Evolutionary conservation across 2,329 filamentous ascomycete species (phyloP), one percentile per base, ranked within the genome.

Genomic region (Aspergillus persii): DNA sequence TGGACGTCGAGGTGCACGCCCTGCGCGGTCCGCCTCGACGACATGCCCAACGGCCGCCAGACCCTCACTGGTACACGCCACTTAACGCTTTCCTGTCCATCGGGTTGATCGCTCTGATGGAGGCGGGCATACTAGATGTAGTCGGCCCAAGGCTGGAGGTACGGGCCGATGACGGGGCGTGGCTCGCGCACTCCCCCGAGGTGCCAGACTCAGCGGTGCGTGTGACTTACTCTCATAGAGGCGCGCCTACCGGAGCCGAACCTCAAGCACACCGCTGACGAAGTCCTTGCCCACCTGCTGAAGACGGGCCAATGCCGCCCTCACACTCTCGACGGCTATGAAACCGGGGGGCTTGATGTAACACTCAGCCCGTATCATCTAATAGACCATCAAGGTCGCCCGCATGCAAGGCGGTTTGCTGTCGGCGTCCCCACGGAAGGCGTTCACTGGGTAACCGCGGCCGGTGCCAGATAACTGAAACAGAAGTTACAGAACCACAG

Each of bases 101-200:
- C 11, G 53, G 53, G 30, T 49, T 54, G 53, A 39, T 54, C 6
- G 53, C 53, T 7, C 23, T 54, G 53, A 54, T 54, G 18, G 53
- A 54, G 53, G 53, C 53, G 3, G 53, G 44, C 8, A 30, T 54
- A 5, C 44, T 54, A 3, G 44, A 48, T 36, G 53, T 54, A 29
- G 2, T 41, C 6, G 36, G 36, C 11, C 36, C 36, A 6, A 11
- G 36, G 36, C 36, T 15, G 36, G 7, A 4, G 9, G 36, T 41
- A 15, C 1, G 12, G 11, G 12, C 12, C 12, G 12, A 41, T 11
- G 36, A 41, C 15, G 36, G 36, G 4, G 36, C 36, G 4, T 41
- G 36, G 36, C 5, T n/a, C 4, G 36, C n/a, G 12, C 36, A 41
- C 12, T 41, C 36, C 4, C 36, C 36, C 4, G 36, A 41, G 5